These are phyloP conservation scores for Ascochyta fabae DNA, from an alignment of 2,329 filamentous ascomycete species.

Conservation along the genomic window DNA sequence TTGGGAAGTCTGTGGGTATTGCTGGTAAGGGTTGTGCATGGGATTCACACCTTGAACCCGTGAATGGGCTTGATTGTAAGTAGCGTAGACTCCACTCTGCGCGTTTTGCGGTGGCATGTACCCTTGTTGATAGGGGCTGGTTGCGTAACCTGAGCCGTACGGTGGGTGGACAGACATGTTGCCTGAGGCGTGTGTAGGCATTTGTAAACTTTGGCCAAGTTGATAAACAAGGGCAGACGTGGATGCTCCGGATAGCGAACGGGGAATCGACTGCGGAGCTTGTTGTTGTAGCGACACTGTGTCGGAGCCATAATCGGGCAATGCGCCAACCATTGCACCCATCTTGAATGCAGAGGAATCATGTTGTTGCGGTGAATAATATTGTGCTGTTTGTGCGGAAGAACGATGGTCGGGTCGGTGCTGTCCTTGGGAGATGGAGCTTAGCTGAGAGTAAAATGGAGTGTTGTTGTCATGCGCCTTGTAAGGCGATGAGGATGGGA, in stretches of 20 bases:
- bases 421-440: constrained; percentile 39
- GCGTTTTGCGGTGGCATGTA: constrained; percentile 35
- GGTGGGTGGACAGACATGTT: constrained; percentile 31
- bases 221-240: constrained; percentile 51
- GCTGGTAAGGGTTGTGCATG: constrained; percentile 39
- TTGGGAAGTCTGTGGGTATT: constrained; percentile 40
- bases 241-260: constrained; percentile 47
- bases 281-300: constrained; percentile 25
- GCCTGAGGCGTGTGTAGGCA: constrained; percentile 32
- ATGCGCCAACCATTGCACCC: constrained; percentile 44
- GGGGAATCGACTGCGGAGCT: constrained; percentile 35
- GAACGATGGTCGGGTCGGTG: constrained; percentile 39
- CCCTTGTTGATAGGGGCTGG: constrained; percentile 38
- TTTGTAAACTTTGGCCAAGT: constrained; percentile 48
- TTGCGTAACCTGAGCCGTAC: constrained; percentile 37
- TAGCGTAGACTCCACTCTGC: constrained; percentile 32
- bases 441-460: constrained; percentile 49
- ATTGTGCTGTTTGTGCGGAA: constrained; percentile 29
- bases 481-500: constrained; percentile 22
- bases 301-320: constrained; percentile 46
- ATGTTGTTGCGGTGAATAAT: constrained; percentile 37
- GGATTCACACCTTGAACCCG: constrained; percentile 30
- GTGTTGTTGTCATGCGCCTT: constrained; percentile 34
- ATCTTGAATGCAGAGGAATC: constrained; percentile 43
- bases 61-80: constrained; percentile 34